A percentile compares a stretch with the other conserved stretches of the same genome.
Conservation (phyloP, 148 eudicot genomes). For the Fagopyrum esculentum region DNA sequence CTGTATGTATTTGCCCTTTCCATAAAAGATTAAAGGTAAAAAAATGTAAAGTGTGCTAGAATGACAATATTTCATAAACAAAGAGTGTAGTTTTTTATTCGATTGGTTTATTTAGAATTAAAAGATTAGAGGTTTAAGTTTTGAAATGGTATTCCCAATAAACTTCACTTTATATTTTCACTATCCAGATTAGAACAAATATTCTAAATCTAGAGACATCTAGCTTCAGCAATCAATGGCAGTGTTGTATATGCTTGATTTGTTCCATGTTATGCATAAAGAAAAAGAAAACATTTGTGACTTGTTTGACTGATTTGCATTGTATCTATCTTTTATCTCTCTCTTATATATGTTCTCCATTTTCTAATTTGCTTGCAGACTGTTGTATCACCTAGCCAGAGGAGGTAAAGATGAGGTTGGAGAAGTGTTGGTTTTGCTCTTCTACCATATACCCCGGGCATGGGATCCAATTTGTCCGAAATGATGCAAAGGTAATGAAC, state of each 20-base stretch:
- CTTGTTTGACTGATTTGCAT: not conserved
- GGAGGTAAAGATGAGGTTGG: constrained; percentile 61
- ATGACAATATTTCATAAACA: too few species aligned
- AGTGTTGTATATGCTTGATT: not conserved
- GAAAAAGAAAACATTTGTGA: not conserved
- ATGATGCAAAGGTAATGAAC: constrained; percentile 71
- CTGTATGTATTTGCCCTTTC: too few species aligned
- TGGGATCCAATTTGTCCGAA: constrained; percentile 84
- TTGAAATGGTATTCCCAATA: too few species aligned
- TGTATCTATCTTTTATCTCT: not conserved
- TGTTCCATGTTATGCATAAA: not conserved
- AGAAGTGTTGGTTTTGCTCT: constrained; percentile 93
- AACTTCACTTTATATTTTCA: not conserved
- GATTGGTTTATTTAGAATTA: not conserved
- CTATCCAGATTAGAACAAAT: not conserved
- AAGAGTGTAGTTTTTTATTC: not conserved
- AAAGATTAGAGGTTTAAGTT: not conserved
- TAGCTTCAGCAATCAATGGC: not conserved
- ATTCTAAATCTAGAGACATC: not conserved
- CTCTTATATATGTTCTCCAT: not conserved
- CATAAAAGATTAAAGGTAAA: too few species aligned
- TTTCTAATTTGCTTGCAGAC: not conserved
- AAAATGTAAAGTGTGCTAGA: too few species aligned
- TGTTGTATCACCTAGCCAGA: not conserved
- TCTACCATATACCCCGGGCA: constrained; percentile 86